Percentiles rank a stretch among this genome's conserved stretches.
These are phyloP conservation scores for Dissophora ornata DNA, from an alignment of 192 early-diverging fungal species.

Conservation along the genomic window DNA sequence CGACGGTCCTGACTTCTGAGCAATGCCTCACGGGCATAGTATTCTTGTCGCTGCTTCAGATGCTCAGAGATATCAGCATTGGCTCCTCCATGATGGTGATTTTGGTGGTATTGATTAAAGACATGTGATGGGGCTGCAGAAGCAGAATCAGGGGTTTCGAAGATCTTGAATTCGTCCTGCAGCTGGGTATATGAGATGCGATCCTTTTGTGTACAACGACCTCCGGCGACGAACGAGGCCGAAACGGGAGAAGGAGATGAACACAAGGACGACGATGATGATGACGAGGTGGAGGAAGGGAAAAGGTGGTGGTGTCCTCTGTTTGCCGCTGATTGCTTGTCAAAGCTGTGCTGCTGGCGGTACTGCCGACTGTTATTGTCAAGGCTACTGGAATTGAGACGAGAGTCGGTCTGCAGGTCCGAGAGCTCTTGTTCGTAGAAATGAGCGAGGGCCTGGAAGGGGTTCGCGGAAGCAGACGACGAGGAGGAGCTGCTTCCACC, in stretches of 20 bases:
- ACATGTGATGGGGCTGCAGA: neutral
- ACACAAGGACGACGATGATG: conserved; percentile 1
- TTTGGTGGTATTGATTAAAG: neutral
- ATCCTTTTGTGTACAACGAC: too few species aligned
- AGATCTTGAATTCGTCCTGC: conserved; percentile 26
- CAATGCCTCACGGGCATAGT: conserved; percentile 28
- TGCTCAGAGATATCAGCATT: conserved; percentile 20
- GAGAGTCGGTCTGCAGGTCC: conserved; percentile 19
- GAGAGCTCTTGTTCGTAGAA: conserved; percentile 51
- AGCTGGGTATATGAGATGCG: neutral
- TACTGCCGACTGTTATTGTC: conserved; percentile 11
- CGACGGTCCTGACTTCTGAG: conserved; percentile 32
- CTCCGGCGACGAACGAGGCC: neutral
- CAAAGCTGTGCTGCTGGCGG: conserved; percentile 8
- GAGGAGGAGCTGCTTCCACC: conserved; percentile 14
- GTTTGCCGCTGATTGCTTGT: neutral
- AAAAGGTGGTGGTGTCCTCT: conserved; percentile 22
- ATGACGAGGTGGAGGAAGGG: conserved; percentile 4
- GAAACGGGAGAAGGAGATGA: neutral
- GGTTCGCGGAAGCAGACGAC: conserved; percentile 22
- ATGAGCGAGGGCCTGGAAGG: conserved; percentile 37
- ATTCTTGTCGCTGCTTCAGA: conserved; percentile 41
- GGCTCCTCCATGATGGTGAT: neutral
- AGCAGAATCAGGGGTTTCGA: neutral
- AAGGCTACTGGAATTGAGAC: neutral